Evolutionary conservation across 768 basidiomycete species (phyloP).

Genomic region (Clitopilus hobsonii): DNA sequence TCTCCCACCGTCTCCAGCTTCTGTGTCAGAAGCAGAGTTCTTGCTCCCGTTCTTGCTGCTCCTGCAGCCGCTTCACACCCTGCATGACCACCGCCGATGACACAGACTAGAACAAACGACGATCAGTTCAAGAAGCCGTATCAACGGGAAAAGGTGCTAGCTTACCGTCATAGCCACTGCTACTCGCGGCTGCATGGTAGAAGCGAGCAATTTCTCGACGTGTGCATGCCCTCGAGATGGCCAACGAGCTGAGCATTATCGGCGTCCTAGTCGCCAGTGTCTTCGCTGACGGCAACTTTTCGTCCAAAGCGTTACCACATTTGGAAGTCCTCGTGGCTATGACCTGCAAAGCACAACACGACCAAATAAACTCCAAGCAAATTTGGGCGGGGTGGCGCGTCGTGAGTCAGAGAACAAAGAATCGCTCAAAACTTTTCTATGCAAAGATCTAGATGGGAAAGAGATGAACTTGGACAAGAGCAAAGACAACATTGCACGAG

Average conservation of each 20-base stretch:
- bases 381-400: too few species aligned
- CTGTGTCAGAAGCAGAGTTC: slow-evolving; percentile 79
- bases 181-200: not conserved
- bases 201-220: not conserved
- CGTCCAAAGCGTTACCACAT: not conserved
- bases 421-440: not conserved
- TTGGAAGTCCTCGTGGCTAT: not conserved
- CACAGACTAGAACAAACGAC: slow-evolving; percentile 50
- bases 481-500: slow-evolving; percentile 1
- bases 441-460: not conserved
- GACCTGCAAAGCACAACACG: not conserved
- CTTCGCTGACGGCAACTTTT: not conserved
- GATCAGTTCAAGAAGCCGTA: not conserved
- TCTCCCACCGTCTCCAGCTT: slow-evolving; percentile 75
- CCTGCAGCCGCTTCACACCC: slow-evolving; percentile 91
- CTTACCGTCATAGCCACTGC: slow-evolving; percentile 12
- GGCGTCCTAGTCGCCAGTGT: not conserved
- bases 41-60: slow-evolving; percentile 77
- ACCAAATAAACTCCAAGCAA: too few species aligned
- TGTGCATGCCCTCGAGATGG: not conserved
- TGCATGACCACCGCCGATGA: slow-evolving; percentile 91
- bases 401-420: not conserved
- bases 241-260: not conserved
- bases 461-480: not conserved
- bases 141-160: not conserved